Percentiles rank a stretch among this genome's conserved stretches.
Conservation (phyloP, 805 yeast species). For the Candida mattraensis region DNA sequence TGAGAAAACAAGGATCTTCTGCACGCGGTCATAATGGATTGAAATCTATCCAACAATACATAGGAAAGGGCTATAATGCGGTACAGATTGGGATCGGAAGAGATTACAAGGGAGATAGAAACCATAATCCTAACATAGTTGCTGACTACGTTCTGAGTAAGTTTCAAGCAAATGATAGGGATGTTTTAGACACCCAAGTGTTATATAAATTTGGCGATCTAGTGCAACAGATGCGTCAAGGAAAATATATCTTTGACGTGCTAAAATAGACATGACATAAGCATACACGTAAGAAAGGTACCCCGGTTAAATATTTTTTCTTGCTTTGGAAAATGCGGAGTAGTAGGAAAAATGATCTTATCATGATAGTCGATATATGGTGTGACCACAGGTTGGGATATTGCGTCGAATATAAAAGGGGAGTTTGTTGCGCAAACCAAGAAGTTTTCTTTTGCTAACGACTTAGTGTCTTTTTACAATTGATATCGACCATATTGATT, state of each 20-base stretch:
- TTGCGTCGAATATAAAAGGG: too few species aligned
- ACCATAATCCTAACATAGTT: slow-evolving; percentile 37
- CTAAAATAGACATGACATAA: slow-evolving; percentile 10
- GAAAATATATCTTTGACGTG: slow-evolving; percentile 30
- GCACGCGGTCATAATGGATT: slow-evolving; percentile 87
- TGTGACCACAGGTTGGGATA: too few species aligned
- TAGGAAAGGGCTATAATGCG: slow-evolving; percentile 59
- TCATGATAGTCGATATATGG: too few species aligned
- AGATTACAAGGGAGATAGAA: slow-evolving; percentile 44
- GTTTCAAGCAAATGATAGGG: slow-evolving; percentile 47
- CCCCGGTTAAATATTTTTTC: too few species aligned
- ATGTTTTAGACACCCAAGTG: slow-evolving; percentile 39
- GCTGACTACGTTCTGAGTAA: slow-evolving; percentile 63
- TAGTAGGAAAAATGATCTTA: too few species aligned
- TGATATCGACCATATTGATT: too few species aligned
- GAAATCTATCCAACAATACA: slow-evolving; percentile 47
- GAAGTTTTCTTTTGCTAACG: too few species aligned
- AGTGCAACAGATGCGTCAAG: slow-evolving; percentile 36
- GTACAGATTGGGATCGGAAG: slow-evolving; percentile 78
- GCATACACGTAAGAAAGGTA: too few species aligned
- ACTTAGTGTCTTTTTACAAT: too few species aligned
- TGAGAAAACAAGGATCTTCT: slow-evolving; percentile 59
- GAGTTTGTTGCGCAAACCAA: too few species aligned
- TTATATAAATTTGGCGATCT: slow-evolving; percentile 40
- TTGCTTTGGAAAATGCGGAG: too few species aligned